Base-by-base conservation (phyloP, 768 basidiomycete species). In the Cystofilobasidium macerans region DNA sequence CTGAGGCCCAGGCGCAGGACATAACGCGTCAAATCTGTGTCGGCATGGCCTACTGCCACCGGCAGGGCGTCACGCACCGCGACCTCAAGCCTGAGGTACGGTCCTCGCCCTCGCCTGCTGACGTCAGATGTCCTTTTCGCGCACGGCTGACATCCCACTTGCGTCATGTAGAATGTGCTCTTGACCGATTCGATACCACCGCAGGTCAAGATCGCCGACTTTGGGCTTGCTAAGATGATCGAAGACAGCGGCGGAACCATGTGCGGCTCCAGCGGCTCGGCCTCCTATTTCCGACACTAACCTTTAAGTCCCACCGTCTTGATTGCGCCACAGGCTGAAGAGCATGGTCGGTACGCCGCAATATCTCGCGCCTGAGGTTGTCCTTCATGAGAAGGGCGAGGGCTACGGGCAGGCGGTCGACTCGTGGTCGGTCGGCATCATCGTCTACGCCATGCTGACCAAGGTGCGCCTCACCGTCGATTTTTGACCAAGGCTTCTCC, bases 291-390 rank as follows among this genome's bases (percentile, higher is more conserved):
- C 38, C 32, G 14, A 18, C 6, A 9, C n/a, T 35, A n/a, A 14
- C 45, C 54, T 42, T 43, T 18, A 13, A 71, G 71, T 69, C 74
- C 14, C 60, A 40, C 43, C 13, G 35, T 56, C 26, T 26, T 36
- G 8, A 7, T 42, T 18, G 42, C 7, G 14, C 42, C 16, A 14
- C 59, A 67, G 65, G 16, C 47, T 78, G 22, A 71, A 88, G 84
- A 94, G 93, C 0, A 89, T 93, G 87, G 97, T 94, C 71, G 94
- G 94, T 5, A 99, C 95, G 0, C 94, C 94, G 0, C 85, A 84
- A 70, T 97, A 97, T 74, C 84, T 67, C 22, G 71, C 69, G 0
- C 72, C 70, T 7, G 72, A 76, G 65, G 93, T 97, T 71, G 89
- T 99, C 36, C 87, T 97, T 57, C 78, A 81, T 48, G 76, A 80